Base-by-base conservation (phyloP, 2,329 filamentous ascomycete genomes). In the Verruconis gallopava region DNA sequence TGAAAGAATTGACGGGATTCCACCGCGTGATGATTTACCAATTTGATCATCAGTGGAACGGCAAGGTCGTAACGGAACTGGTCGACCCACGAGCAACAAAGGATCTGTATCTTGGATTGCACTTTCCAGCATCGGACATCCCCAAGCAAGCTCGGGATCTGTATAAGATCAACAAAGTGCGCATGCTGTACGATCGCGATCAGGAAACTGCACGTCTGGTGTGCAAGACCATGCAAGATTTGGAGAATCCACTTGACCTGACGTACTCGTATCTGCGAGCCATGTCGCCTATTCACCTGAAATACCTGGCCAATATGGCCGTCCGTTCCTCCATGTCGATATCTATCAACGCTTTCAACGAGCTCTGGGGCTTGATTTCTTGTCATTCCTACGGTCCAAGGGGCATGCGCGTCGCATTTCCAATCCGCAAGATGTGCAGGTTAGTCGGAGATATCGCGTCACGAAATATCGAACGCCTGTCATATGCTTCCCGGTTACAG, bases 241-340 rank as follows among this genome's bases (percentile, higher is more conserved):
- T 91, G 5, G 78, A 85, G 38, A 67, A 59, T 0, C 85, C 86
- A 0, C 60, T 94, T 3, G 85, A 94, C 55, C 77, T 94, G 58
- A 91, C 82, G 1, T 81, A 91, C 52, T 73, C 81, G 0, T 91
- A 93, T 54, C 71, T 93, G 2, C 76, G 86, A 42, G 85, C 88
- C 47, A 93, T 93, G 75, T 93, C 85, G 1, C 85, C 86, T 0
- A 88, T 93, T 33, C 85, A 91, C 54, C 60, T 93, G 42, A 93
- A 93, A 54, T 94, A 93, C 51, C 67, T 94, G 3, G 72, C 66
- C 4, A 86, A 94, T 55, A 94, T 94, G 86, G 80, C 79, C 5
- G 85, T 93, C 1, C 77, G 85, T n/a, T 85, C 85, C 0, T 93
- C 85, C 48, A 94, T 94, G 85, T 93, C 85, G 0, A 86, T 94